Percentiles rank a stretch among this genome's conserved stretches.
These are phyloP conservation scores for Alternaria arborescens DNA, from an alignment of 2,329 filamentous ascomycete genomes.

Conservation along the genomic window DNA sequence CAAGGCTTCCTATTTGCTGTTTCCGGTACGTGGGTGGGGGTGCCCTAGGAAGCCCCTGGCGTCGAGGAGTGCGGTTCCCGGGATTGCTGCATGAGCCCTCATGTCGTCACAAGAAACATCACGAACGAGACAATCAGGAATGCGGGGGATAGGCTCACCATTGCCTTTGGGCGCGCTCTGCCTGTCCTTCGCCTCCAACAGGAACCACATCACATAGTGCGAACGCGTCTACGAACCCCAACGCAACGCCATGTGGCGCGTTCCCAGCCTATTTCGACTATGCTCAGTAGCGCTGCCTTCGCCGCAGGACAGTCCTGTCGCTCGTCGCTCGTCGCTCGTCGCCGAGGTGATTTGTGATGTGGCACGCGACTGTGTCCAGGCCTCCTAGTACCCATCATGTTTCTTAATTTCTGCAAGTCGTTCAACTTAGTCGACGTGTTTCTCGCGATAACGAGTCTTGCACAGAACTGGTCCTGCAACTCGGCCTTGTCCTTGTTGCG, in stretches of 20 bases:
- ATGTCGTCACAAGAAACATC: constrained; percentile 18
- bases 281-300: constrained; percentile 3
- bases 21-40: neutral
- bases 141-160: neutral
- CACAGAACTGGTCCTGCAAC: neutral
- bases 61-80: constrained; percentile 5
- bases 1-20: constrained; percentile 23
- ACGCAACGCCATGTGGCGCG: constrained; percentile 1
- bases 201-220: neutral
- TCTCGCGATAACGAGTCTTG: neutral
- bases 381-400: neutral
- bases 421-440: neutral
- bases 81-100: constrained; percentile 23
- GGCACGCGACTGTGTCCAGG: neutral
- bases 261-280: neutral
- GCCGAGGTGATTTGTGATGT: constrained; percentile 9
- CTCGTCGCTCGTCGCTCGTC: neutral
- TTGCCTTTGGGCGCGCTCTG: neutral
- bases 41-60: constrained; percentile 5
- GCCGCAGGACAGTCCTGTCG: constrained; percentile 1
- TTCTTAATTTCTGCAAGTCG: neutral
- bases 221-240: neutral
- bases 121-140: constrained; percentile 11
- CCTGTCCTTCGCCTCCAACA: neutral
- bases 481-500: neutral